Evolutionary conservation across 495 filamentous ascomycete species (phyloP).

Genomic region (Neurospora tetraspora): DNA sequence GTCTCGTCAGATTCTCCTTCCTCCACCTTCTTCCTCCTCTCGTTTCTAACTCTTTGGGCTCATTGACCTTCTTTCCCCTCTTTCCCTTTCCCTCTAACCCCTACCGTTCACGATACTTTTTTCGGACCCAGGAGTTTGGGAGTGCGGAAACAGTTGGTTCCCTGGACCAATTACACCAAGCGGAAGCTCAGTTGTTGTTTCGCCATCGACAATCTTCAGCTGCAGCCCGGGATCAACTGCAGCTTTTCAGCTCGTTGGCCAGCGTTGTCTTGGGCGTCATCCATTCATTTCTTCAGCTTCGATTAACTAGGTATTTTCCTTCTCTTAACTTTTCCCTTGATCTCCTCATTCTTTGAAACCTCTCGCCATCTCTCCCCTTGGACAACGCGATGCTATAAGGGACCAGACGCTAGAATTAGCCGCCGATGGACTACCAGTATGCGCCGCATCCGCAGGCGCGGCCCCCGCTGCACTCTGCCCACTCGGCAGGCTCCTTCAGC

Average conservation of each 20-base stretch:
- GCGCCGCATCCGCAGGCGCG: conserved; percentile 9
- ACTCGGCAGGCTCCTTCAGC: conserved; percentile 19
- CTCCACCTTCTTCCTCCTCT: neutral
- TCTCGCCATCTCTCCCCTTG: neutral
- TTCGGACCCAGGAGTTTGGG: neutral
- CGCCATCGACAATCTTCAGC: neutral
- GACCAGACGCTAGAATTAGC: neutral
- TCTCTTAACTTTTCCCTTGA: neutral
- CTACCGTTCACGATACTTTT: neutral
- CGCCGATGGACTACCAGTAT: conserved; percentile 13
- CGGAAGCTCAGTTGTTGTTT: neutral
- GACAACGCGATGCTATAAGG: neutral
- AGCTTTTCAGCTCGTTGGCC: neutral
- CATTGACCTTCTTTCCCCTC: neutral
- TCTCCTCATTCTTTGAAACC: neutral
- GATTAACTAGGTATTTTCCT: neutral
- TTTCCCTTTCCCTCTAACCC: neutral
- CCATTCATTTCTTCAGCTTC: neutral
- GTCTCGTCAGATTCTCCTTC: neutral
- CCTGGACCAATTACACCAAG: neutral
- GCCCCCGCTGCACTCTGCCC: conserved; percentile 14
- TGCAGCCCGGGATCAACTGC: neutral
- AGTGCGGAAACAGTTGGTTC: neutral
- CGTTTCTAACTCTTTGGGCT: neutral
- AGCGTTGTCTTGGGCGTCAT: neutral